phyloP scores from a whole-genome alignment of 2,329 filamentous ascomycete species.

The Aspergillus proliferans region DNA sequence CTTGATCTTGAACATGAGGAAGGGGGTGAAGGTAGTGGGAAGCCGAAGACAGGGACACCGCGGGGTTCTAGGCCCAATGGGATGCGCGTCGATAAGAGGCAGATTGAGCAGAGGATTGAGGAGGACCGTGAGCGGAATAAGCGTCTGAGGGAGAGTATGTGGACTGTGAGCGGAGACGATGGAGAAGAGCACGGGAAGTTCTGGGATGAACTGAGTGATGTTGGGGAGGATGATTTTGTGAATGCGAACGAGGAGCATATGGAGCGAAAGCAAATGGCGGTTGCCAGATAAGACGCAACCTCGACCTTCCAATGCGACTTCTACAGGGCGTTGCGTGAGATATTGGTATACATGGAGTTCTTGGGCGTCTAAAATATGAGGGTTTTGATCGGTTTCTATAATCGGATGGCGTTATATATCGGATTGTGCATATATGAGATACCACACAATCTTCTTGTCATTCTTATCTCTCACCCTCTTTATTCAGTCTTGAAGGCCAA shows the following conservation, averaged over 20 bases:
- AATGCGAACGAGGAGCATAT: constrained; percentile 67
- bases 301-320: neutral
- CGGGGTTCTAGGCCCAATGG: constrained; percentile 30
- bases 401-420: too few relatives aligned
- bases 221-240: constrained; percentile 79
- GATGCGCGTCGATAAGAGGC: constrained; percentile 66
- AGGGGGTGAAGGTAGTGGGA: constrained; percentile 18
- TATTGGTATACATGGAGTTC: neutral
- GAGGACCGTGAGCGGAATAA: constrained; percentile 96
- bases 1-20: constrained; percentile 40
- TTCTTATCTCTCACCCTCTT: too few relatives aligned
- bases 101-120: constrained; percentile 93
- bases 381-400: too few relatives aligned
- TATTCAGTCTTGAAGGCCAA: too few relatives aligned
- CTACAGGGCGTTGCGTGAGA: neutral
- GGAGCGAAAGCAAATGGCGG: constrained; percentile 46
- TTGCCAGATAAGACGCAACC: constrained; percentile 8
- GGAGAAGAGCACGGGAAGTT: constrained; percentile 70
- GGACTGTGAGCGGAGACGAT: constrained; percentile 67
- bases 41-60: constrained; percentile 23
- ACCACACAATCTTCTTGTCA: too few relatives aligned
- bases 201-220: constrained; percentile 81
- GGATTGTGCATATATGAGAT: too few relatives aligned
- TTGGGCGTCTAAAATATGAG: too few relatives aligned
- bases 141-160: constrained; percentile 81